Conservation (phyloP, 2,329 filamentous ascomycete genomes). For the Diaporthe longicolla region DNA sequence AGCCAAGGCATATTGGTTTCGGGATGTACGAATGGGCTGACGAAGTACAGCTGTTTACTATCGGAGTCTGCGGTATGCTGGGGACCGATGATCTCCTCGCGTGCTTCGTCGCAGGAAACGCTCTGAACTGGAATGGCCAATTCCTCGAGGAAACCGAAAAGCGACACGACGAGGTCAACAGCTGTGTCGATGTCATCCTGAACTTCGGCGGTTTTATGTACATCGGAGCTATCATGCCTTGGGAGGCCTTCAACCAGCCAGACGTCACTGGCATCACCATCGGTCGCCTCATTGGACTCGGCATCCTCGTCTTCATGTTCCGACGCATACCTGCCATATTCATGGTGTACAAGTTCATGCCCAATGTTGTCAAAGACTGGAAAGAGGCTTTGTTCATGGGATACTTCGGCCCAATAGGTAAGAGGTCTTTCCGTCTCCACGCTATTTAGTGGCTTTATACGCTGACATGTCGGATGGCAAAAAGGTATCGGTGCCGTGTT, state of each 20-base stretch:
- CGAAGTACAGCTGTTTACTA: neutral
- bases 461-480: neutral
- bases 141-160: slow-evolving; percentile 6
- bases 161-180: neutral
- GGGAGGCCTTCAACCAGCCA: neutral
- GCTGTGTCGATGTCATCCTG: neutral
- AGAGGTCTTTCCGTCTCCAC: neutral
- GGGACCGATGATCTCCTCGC: neutral
- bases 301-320: neutral
- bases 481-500: neutral
- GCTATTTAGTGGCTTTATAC: neutral
- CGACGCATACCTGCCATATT: slow-evolving; percentile 1
- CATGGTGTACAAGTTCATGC: slow-evolving; percentile 6
- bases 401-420: neutral
- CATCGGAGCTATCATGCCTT: neutral
- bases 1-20: neutral
- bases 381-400: neutral
- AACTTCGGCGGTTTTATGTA: slow-evolving; percentile 1
- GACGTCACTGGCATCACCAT: neutral
- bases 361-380: neutral
- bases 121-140: neutral
- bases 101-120: neutral
- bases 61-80: neutral
- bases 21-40: neutral
- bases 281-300: neutral